These are phyloP conservation scores for Parietaria judaica DNA, from an alignment of 306 rosid species.

Conservation along the genomic window DNA sequence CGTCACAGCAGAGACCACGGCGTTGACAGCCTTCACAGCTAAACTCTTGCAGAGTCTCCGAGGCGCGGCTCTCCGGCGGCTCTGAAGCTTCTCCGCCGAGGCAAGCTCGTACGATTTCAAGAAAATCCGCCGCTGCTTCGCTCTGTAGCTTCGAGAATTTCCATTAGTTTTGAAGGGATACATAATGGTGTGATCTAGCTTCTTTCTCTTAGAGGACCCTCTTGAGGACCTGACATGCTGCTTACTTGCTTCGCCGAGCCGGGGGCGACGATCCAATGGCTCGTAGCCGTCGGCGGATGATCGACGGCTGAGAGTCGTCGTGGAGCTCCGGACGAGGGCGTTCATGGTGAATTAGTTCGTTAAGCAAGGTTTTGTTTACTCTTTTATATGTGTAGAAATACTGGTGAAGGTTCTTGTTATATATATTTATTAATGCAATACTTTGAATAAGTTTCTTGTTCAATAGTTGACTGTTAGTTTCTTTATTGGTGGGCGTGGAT, in stretches of 20 bases:
- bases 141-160: conserved; percentile 38
- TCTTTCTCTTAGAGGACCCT: conserved; percentile 12
- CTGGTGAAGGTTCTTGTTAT: no score
- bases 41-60: conserved; percentile 30
- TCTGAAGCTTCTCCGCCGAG: conserved; percentile 15
- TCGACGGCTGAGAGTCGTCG: conserved; percentile 37
- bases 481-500: conserved; percentile 34
- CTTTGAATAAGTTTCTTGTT: background rate
- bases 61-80: conserved; percentile 13
- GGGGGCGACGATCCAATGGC: conserved; percentile 18
- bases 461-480: conserved; percentile 20
- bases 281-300: conserved; percentile 30
- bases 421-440: background rate
- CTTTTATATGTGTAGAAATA: no score
- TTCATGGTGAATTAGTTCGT: conserved; percentile 21
- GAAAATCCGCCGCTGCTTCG: conserved; percentile 51
- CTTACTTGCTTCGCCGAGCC: background rate
- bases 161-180: no score
- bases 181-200: background rate
- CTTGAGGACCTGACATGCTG: background rate
- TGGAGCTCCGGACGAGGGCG: conserved; percentile 36
- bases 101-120: conserved; percentile 45
- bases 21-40: conserved; percentile 41
- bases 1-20: conserved; percentile 26
- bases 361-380: no score